A percentile compares a stretch with the other conserved stretches of the same genome.
Conservation (phyloP, 148 eudicot species). For the Diospyros kaki region DNA sequence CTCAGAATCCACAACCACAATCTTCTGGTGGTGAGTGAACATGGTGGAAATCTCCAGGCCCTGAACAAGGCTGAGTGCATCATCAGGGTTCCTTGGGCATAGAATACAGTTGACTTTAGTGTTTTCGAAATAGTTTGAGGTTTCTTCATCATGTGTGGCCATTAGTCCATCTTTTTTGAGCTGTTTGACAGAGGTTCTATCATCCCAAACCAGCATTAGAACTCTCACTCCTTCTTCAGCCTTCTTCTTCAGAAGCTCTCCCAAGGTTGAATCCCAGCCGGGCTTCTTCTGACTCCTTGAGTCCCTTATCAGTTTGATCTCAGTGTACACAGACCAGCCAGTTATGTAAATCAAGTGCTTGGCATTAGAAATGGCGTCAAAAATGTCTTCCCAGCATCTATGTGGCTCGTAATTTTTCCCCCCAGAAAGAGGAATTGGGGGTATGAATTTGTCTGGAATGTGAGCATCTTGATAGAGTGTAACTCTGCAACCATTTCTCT, state of each 20-base stretch:
- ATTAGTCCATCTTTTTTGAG: slow-evolving; percentile 36
- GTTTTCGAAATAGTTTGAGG: slow-evolving; percentile 26
- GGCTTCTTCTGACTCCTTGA: slow-evolving; percentile 39
- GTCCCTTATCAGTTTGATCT: slow-evolving; percentile 46
- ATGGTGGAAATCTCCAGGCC: slow-evolving; percentile 32
- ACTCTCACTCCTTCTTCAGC: slow-evolving; percentile 49
- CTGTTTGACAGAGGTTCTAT: slow-evolving; percentile 35
- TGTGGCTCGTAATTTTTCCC: slow-evolving; percentile 46
- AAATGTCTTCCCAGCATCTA: slow-evolving; percentile 57
- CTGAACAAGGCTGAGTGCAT: slow-evolving; percentile 35
- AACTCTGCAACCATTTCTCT: slow-evolving; percentile 38
- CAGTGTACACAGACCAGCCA: slow-evolving; percentile 49
- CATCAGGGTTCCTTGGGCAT: slow-evolving; percentile 48
- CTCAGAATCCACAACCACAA: slow-evolving; percentile 40
- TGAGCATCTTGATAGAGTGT: slow-evolving; percentile 52
- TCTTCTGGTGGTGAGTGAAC: slow-evolving; percentile 60
- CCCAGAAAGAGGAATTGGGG: slow-evolving; percentile 40
- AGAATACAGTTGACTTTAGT: slow-evolving; percentile 39
- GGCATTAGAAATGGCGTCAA: slow-evolving; percentile 46
- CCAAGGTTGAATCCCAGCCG: slow-evolving; percentile 44
- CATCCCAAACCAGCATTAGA: slow-evolving; percentile 56
- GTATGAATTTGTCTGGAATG: slow-evolving; percentile 45
- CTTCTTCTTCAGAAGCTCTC: slow-evolving; percentile 56
- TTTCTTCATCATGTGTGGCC: slow-evolving; percentile 46
- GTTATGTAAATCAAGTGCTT: slow-evolving; percentile 41